Evolutionary conservation across 768 basidiomycete species (phyloP).

Genomic region (Rubroboletus satanas): DNA sequence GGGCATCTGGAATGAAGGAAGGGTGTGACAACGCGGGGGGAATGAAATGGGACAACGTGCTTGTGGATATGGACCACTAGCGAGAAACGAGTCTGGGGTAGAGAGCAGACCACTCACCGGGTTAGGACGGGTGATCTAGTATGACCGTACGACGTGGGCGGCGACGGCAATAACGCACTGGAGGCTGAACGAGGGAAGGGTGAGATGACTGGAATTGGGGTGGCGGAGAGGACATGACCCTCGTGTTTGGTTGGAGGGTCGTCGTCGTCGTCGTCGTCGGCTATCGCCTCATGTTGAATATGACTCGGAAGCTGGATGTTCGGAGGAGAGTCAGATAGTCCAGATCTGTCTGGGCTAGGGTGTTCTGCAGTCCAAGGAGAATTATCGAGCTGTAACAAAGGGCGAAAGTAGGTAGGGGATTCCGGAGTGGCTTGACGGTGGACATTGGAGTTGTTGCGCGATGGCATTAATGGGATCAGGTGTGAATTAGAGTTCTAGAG

Average conservation of each 20-base stretch:
- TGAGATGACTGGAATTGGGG: constrained; percentile 7
- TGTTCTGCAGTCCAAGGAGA: constrained; percentile 21
- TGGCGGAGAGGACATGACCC: constrained; percentile 18
- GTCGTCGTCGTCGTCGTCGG: constrained; percentile 24
- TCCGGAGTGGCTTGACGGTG: constrained; percentile 20
- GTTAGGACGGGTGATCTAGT: constrained; percentile 31
- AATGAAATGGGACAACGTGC: neutral
- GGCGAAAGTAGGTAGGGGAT: constrained; percentile 21
- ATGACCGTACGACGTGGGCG: constrained; percentile 19
- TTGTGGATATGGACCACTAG: neutral
- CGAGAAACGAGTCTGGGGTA: neutral
- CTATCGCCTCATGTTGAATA: constrained; percentile 8
- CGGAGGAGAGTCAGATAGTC: constrained; percentile 3
- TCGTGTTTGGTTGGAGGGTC: constrained; percentile 26
- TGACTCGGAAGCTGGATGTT: constrained; percentile 7
- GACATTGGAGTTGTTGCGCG: constrained; percentile 25
- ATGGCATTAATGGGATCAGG: constrained; percentile 29
- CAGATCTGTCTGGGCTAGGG: constrained; percentile 5
- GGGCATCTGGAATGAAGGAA: constrained; percentile 8
- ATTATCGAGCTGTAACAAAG: constrained; percentile 32
- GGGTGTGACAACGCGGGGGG: constrained; percentile 12
- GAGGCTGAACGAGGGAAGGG: constrained; percentile 12
- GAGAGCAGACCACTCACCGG: constrained; percentile 22
- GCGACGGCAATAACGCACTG: constrained; percentile 12
- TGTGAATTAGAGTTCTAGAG: constrained; percentile 12